Evolutionary conservation across 208 protist species (phyloP).

Genomic region (Angomonas deanei): DNA sequence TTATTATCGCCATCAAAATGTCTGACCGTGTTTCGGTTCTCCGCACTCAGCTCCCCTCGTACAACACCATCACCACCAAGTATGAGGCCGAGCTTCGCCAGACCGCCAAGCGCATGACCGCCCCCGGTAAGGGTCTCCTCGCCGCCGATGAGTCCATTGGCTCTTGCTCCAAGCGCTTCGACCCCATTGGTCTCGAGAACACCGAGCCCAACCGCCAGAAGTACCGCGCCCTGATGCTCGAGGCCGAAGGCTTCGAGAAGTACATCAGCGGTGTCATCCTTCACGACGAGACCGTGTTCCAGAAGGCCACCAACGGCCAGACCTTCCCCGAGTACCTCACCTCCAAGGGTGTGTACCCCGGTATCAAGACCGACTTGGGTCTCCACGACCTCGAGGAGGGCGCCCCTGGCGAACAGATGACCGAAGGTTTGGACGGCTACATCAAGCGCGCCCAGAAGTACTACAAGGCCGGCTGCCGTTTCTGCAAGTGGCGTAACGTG

Average conservation of each 20-base stretch:
- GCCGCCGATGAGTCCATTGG: constrained; percentile 95
- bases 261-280: constrained; percentile 96
- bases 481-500: constrained; percentile 96
- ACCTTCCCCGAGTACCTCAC: constrained; percentile 85
- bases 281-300: constrained; percentile 95
- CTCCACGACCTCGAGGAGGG: constrained; percentile 70
- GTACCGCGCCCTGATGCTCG: constrained; percentile 92
- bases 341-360: constrained; percentile 82
- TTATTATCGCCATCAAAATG: constrained; percentile 25
- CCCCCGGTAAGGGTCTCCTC: constrained; percentile 94
- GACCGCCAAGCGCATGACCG: constrained; percentile 62
- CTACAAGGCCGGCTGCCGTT: constrained; percentile 93
- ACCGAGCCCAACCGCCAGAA: constrained; percentile 90
- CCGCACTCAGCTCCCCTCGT: constrained; percentile 72
- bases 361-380: constrained; percentile 95
- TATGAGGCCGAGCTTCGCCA: constrained; percentile 68
- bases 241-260: constrained; percentile 70
- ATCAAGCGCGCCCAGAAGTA: constrained; percentile 84
- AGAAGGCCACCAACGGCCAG: constrained; percentile 83
- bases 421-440: constrained; percentile 94
- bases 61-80: constrained; percentile 76
- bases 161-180: constrained; percentile 95
- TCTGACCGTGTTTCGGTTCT: constrained; percentile 65
- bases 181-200: constrained; percentile 93
- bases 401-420: constrained; percentile 90